These are phyloP conservation scores for Huntiella decipiens DNA, from an alignment of 2,329 filamentous ascomycete genomes.

Conservation along the genomic window DNA sequence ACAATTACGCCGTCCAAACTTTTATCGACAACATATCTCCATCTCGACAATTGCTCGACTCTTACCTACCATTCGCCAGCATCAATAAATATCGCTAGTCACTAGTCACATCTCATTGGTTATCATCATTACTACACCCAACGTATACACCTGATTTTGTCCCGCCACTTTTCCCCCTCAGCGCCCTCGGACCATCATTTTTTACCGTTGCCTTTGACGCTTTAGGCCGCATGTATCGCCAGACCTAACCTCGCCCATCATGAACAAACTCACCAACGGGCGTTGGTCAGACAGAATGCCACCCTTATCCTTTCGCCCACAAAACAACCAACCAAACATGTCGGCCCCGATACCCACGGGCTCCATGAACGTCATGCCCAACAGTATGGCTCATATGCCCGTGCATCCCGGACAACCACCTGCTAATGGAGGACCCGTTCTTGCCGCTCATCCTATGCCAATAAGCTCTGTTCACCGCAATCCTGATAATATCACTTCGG, in stretches of 20 bases:
- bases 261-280: conserved; percentile 56
- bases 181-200: not conserved
- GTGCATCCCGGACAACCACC: conserved; percentile 24
- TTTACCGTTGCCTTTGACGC: not conserved
- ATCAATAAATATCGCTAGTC: conserved; percentile 1
- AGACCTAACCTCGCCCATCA: conserved; percentile 22
- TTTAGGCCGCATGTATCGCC: conserved; percentile 8
- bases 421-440: not conserved
- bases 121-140: not conserved
- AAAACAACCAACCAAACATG: conserved; percentile 4
- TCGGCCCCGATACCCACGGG: conserved; percentile 3
- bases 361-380: conserved; percentile 8
- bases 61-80: not conserved
- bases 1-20: not conserved
- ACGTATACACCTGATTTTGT: too few relatives aligned
- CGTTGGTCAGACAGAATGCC: conserved; percentile 50
- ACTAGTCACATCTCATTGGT: not conserved
- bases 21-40: too few relatives aligned
- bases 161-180: too few relatives aligned
- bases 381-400: conserved; percentile 16
- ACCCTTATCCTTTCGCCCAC: conserved; percentile 8
- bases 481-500: conserved; percentile 46
- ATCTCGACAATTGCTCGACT: too few relatives aligned
- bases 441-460: conserved; percentile 7
- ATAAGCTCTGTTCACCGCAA: conserved; percentile 5